Evolutionary conservation across 257 asterid species (phyloP).

Genomic region (Solanum boliviense): DNA sequence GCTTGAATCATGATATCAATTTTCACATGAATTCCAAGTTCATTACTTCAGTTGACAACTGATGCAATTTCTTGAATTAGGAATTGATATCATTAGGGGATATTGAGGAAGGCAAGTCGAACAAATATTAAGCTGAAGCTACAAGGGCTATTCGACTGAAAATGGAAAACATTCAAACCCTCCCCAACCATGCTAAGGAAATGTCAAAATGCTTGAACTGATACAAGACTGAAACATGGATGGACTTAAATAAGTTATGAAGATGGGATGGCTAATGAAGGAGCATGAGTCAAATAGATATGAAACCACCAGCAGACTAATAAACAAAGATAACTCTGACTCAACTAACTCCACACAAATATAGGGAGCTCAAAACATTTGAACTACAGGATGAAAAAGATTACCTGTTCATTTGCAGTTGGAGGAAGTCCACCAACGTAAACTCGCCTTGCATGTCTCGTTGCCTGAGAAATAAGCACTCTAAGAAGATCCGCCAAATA

Average conservation of each 20-base stretch:
- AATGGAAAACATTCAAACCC: neutral
- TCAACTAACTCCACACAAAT: neutral
- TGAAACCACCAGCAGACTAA: neutral
- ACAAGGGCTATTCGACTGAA: neutral
- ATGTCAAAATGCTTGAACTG: neutral
- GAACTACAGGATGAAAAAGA: neutral
- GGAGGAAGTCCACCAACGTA: constrained; percentile 99
- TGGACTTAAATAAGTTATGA: neutral
- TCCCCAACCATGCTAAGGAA: neutral
- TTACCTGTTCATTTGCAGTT: constrained; percentile 92
- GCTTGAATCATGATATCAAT: neutral
- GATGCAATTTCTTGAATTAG: neutral
- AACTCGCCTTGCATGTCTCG: constrained; percentile 94
- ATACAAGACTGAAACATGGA: neutral
- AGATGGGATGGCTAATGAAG: neutral
- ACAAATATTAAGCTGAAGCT: neutral
- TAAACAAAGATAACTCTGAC: neutral
- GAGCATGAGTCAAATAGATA: neutral
- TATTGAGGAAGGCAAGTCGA: neutral
- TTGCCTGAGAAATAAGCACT: constrained; percentile 44
- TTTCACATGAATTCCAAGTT: neutral
- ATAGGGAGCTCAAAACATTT: neutral
- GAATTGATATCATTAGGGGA: neutral
- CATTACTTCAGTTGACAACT: neutral
- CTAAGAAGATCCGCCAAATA: neutral